Conservation (phyloP, 1,284 basidiomycete genomes). For the Uromyces viciae-fabae region DNA sequence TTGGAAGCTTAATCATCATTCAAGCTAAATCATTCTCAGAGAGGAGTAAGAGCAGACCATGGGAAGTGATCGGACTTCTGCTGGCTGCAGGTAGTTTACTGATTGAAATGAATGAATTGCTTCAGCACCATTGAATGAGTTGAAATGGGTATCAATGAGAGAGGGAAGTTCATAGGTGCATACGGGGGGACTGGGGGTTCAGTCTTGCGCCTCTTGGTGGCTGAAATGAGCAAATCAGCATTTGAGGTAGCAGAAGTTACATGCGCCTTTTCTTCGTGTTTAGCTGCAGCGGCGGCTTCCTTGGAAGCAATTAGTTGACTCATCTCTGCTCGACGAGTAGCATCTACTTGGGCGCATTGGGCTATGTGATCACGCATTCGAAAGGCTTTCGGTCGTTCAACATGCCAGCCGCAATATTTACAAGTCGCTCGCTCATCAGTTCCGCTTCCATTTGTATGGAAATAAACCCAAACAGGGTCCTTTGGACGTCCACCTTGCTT, state of each 20-base stretch:
- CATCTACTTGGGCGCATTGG: slow-evolving; percentile 47
- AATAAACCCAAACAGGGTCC: slow-evolving; percentile 46
- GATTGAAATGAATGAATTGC: too few species aligned
- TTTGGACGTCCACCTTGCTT: slow-evolving; percentile 39
- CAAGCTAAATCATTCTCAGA: background rate
- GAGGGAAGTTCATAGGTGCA: background rate
- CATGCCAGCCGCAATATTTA: slow-evolving; percentile 50
- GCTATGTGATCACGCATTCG: slow-evolving; percentile 51
- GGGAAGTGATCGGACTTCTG: slow-evolving; percentile 53
- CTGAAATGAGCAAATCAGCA: slow-evolving; percentile 9
- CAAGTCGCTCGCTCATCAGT: slow-evolving; percentile 47
- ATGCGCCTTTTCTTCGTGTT: slow-evolving; percentile 45
- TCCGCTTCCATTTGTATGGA: slow-evolving; percentile 39
- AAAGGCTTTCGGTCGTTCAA: slow-evolving; percentile 53
- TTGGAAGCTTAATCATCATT: background rate
- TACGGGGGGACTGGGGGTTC: slow-evolving; percentile 26
- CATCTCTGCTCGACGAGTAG: slow-evolving; percentile 29
- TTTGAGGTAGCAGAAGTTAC: background rate
- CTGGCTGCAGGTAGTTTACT: slow-evolving; percentile 15
- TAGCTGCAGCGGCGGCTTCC: slow-evolving; percentile 40
- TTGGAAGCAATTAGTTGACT: slow-evolving; percentile 41
- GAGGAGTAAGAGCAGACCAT: slow-evolving; percentile 48
- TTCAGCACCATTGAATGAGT: too few species aligned
- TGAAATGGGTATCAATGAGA: background rate
- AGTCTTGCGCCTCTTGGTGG: slow-evolving; percentile 37